Percentiles rank a stretch among this genome's conserved stretches.
These are phyloP conservation scores for Naganishia vishniacii DNA, from an alignment of 768 basidiomycete genomes.

Conservation along the genomic window DNA sequence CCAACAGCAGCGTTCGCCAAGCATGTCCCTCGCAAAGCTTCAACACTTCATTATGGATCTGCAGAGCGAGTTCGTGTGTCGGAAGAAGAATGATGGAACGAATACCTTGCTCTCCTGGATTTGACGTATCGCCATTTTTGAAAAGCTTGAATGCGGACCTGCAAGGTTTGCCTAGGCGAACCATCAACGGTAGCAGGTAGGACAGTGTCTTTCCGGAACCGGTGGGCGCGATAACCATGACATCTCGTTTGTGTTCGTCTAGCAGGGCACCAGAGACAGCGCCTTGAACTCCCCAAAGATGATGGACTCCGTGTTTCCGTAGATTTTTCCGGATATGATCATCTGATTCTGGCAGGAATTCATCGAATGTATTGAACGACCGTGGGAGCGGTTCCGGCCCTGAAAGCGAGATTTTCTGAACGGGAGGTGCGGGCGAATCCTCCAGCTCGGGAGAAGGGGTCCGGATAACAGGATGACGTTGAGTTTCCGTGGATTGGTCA, in stretches of 20 bases:
- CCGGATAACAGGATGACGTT: not conserved
- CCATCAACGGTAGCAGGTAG: constrained; percentile 78
- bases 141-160: constrained; percentile 37
- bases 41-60: constrained; percentile 84
- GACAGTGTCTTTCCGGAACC: constrained; percentile 95
- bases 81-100: constrained; percentile 80
- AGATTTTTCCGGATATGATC: constrained; percentile 33
- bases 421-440: constrained; percentile 35
- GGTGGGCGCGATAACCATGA: constrained; percentile 91
- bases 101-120: constrained; percentile 56
- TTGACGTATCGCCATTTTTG: constrained; percentile 11
- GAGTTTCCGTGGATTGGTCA: constrained; percentile 24
- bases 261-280: constrained; percentile 39
- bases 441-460: constrained; percentile 25
- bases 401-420: constrained; percentile 44
- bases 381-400: constrained; percentile 40
- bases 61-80: constrained; percentile 90
- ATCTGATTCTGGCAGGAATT: constrained; percentile 24
- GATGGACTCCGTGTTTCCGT: constrained; percentile 28
- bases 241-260: constrained; percentile 55
- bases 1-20: constrained; percentile 76
- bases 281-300: constrained; percentile 44
- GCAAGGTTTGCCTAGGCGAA: constrained; percentile 40
- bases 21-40: constrained; percentile 65
- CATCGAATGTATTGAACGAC: constrained; percentile 38